Base-by-base conservation (phyloP, 805 yeast species). In the Hanseniaspora taiwanica region DNA sequence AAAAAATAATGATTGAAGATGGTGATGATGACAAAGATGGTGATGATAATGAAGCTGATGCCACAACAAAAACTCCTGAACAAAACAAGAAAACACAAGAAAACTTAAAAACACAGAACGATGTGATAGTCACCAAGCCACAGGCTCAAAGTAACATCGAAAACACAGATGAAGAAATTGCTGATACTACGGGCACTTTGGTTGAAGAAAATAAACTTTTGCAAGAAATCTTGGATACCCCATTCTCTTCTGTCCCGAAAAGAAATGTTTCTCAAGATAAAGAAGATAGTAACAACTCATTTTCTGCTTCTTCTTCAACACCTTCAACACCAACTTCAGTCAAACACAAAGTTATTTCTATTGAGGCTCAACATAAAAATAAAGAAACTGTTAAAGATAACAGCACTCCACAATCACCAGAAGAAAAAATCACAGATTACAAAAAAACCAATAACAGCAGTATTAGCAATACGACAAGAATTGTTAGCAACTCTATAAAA, bases 401-500 rank as follows among this genome's bases (percentile, higher is more conserved):
- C 9, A 19, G 25, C 8, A n/a, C 18, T 13, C 20, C 23, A 35
- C 27, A 23, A 2, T 21, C 20, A 8, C 21, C 40, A 2, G 20
- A 34, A 14, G 21, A 27, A 24, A 24, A 37, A 24, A 12, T 27
- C n/a, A 13, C 39, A 19, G 7, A 14, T 12, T 21, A 38, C 27
- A 19, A 34, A 16, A 38, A 38, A 18, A 35, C 18, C 20, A 24
- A 36, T 5, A 29, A 19, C 6, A 36, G 18, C 9, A 3, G 10
- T n/a, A 38, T 39, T 7, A 38, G 40, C 10, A 27, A 42, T 10
- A 35, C 40, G 14, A 38, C 42, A 8, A 24, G 23, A 13, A 20
- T 24, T 4, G 27, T 40, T 33, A 46, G 48, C 34, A 52, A 54
- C 20, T 45, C 48, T 6, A 44, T 50, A 3, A 42, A 45, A 29